A percentile compares a stretch with the other conserved stretches of the same genome.
These are phyloP conservation scores for Candida vartiovaarae DNA, from an alignment of 805 yeast species.

Conservation along the genomic window DNA sequence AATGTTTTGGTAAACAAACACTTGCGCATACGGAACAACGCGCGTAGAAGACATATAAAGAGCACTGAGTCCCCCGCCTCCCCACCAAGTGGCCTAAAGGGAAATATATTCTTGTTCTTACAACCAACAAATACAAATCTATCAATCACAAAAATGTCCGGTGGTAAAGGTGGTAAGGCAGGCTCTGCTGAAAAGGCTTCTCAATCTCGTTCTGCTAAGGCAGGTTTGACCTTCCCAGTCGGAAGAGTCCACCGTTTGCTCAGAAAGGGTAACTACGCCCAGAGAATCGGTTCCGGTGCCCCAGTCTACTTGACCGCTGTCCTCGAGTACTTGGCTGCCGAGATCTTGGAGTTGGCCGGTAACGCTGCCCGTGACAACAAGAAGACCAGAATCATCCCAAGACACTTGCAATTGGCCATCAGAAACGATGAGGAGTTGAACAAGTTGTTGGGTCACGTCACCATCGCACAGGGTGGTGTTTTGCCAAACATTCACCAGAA, in stretches of 20 bases:
- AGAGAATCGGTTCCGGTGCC: conserved; percentile 99
- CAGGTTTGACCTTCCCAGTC: conserved; percentile 98
- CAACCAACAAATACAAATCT: conserved; percentile 6
- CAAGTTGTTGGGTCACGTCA: conserved; percentile 87
- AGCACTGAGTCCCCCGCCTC: background rate
- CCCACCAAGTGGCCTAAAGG: background rate
- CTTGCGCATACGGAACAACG: too few species aligned
- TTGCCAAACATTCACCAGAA: conserved; percentile 96
- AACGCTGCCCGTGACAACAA: conserved; percentile 99
- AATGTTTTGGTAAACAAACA: too few species aligned
- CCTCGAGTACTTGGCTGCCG: conserved; percentile 94
- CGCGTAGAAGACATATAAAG: background rate
- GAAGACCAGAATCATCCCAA: conserved; percentile 98
- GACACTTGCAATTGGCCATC: conserved; percentile 97
- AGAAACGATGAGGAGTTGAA: conserved; percentile 98
- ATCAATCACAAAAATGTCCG: conserved; percentile 68
- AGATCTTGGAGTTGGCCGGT: conserved; percentile 97
- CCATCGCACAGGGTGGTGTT: conserved; percentile 99
- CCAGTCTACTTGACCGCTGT: conserved; percentile 97
- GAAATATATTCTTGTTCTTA: background rate
- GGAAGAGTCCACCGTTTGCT: conserved; percentile 97
- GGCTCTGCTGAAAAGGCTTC: conserved; percentile 92
- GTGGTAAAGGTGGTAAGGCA: conserved; percentile 80
- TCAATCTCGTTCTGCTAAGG: conserved; percentile 97
- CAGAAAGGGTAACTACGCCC: conserved; percentile 97